Percentiles rank a stretch among this genome's conserved stretches.
Evolutionary conservation across 148 eudicot species (phyloP).

Genomic region (Chenopodium berlandieri): DNA sequence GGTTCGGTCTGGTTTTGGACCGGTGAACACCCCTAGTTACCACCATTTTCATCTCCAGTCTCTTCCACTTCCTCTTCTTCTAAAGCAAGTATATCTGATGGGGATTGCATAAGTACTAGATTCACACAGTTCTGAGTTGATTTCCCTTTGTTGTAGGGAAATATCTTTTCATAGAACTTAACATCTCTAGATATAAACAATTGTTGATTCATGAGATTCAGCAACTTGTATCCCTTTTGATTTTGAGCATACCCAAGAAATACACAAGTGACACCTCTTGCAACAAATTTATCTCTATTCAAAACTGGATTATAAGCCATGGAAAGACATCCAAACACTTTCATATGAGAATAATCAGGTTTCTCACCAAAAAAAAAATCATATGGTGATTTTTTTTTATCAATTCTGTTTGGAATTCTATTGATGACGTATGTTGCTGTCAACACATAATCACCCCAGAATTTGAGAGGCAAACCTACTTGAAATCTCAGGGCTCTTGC

Average conservation of each 20-base stretch:
- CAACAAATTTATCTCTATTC: not conserved
- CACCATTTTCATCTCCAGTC: too few relatives aligned
- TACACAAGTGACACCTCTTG: not conserved
- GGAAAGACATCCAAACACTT: not conserved
- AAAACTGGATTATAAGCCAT: not conserved
- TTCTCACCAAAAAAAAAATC: not conserved
- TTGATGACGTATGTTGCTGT: not conserved
- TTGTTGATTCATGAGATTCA: not conserved
- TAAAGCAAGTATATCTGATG: too few relatives aligned
- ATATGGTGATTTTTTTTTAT: not conserved
- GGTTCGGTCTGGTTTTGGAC: too few relatives aligned
- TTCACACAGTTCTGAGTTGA: too few relatives aligned
- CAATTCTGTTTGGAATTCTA: not conserved
- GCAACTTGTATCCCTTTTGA: not conserved
- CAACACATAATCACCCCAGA: not conserved
- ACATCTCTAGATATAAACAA: not conserved
- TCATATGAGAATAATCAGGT: not conserved
- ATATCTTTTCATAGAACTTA: too few relatives aligned
- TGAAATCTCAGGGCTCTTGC: not conserved
- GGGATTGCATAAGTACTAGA: too few relatives aligned
- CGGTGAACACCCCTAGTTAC: too few relatives aligned
- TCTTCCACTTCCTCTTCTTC: too few relatives aligned
- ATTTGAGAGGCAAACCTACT: not conserved
- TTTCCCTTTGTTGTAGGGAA: too few relatives aligned
- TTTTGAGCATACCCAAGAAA: not conserved